Base-by-base conservation (phyloP, 345 rosid genomes). In the Laguncularia racemosa region DNA sequence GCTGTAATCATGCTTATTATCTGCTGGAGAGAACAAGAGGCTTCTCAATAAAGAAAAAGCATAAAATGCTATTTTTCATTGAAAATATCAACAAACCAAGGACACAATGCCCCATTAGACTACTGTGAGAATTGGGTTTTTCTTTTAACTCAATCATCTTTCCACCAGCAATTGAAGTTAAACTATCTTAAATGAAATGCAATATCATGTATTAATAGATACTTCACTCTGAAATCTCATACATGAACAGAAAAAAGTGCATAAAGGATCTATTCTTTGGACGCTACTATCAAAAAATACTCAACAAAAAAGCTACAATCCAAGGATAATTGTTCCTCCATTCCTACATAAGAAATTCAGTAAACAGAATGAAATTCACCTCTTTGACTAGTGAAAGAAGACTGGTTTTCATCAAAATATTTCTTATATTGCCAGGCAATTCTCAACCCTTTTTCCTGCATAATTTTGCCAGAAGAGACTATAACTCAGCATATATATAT, bases 371-470 rank as follows among this genome's bases (percentile, higher is more conserved):
- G 26, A 48, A 46, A 48, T 57, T 56, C 45, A 77, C 84, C 83
- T 67, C 64, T 72, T n/a, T 64, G 62, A 52, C 64, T 52, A 65
- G 72, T 65, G n/a, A 65, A 48, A 52, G 17, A 55, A 21, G 52
- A 78, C 66, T 86, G 95, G 61, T 75, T 77, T 70, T 85, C 90
- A 65, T 67, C 86, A 68, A 83, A 68, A 73, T 87, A 90, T 81
- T 87, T 87, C 73, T 77, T 80, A 51, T 90, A 90, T 71, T 90
- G 95, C 95, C 97, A 87, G 67, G 95, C 95, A 55, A 90, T 90
- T 71, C 97, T 87, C 80, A 87, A 64, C 12, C 73, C 77, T 61
- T 78, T 86, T 43, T 78, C 89, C 97, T 90, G 73, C 59, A 72
- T 49, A 50, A 58, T 44, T 45, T 46, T 28, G 40, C 56, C 46